Evolutionary conservation across 495 filamentous ascomycete species (phyloP).

Genomic region (Talaromyces wortmannii): DNA sequence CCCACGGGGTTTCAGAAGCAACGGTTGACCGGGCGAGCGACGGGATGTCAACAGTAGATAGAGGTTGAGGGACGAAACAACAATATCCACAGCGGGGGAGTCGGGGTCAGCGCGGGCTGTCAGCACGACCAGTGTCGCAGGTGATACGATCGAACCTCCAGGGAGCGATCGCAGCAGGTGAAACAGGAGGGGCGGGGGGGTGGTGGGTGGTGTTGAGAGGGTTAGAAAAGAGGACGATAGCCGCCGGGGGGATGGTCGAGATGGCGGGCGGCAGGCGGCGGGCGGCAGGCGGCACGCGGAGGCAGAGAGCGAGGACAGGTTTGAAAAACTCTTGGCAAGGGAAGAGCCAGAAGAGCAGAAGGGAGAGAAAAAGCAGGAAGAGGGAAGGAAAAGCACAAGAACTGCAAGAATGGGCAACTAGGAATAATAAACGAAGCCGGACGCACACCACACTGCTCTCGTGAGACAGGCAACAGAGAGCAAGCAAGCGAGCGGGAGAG

Average conservation of each 20-base stretch:
- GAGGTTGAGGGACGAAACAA: neutral
- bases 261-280: slow-evolving; percentile 4
- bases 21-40: neutral
- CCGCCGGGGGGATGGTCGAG: neutral
- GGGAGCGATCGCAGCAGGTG: slow-evolving; percentile 20
- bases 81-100: neutral
- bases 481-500: neutral
- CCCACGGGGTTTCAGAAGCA: neutral
- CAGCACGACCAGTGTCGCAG: neutral
- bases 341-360: neutral
- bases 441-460: too few relatives aligned
- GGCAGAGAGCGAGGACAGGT: neutral
- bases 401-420: neutral
- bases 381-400: slow-evolving; percentile 7
- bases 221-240: slow-evolving; percentile 12
- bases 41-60: slow-evolving; percentile 3
- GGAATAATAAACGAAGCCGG: too few relatives aligned
- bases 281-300: slow-evolving; percentile 1
- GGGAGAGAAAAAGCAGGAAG: slow-evolving; percentile 6
- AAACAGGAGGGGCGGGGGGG: slow-evolving; percentile 5
- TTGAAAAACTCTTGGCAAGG: slow-evolving; percentile 3
- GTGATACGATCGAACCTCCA: slow-evolving; percentile 31
- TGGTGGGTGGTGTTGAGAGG: slow-evolving; percentile 11
- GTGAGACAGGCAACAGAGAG: too few relatives aligned
- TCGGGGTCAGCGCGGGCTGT: neutral